These are phyloP conservation scores for Canavalia gladiata DNA, from an alignment of 306 rosid genomes.

Conservation along the genomic window DNA sequence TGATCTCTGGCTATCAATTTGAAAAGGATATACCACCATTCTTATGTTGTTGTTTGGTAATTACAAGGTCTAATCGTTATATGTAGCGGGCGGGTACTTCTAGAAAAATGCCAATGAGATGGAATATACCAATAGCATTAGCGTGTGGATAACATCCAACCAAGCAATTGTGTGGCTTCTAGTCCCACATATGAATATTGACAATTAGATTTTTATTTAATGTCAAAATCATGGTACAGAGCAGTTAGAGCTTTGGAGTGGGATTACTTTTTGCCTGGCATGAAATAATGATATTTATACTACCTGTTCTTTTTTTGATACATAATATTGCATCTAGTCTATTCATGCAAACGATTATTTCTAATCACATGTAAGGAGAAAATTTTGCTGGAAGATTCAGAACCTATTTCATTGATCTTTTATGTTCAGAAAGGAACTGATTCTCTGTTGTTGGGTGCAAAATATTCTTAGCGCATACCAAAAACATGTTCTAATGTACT, in stretches of 20 bases:
- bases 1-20: slow-evolving; percentile 4
- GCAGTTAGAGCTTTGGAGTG: background rate
- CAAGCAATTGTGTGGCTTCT: slow-evolving; percentile 2
- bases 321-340: background rate
- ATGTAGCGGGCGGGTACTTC: background rate
- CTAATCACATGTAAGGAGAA: too few species aligned
- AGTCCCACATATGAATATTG: slow-evolving; percentile 3
- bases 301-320: background rate
- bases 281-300: background rate
- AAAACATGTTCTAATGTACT: background rate
- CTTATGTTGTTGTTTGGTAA: background rate
- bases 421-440: too few species aligned
- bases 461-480: too few species aligned
- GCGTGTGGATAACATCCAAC: slow-evolving; percentile 10
- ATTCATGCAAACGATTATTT: background rate
- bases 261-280: slow-evolving; percentile 1
- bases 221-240: slow-evolving; percentile 5
- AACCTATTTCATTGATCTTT: too few species aligned
- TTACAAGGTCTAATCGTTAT: background rate
- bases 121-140: background rate
- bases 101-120: background rate
- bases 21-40: slow-evolving; percentile 20
- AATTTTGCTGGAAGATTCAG: too few species aligned
- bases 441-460: too few species aligned
- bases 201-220: background rate